Base-by-base conservation (phyloP, 805 yeast genomes). In the Wickerhamiella azymoides region DNA sequence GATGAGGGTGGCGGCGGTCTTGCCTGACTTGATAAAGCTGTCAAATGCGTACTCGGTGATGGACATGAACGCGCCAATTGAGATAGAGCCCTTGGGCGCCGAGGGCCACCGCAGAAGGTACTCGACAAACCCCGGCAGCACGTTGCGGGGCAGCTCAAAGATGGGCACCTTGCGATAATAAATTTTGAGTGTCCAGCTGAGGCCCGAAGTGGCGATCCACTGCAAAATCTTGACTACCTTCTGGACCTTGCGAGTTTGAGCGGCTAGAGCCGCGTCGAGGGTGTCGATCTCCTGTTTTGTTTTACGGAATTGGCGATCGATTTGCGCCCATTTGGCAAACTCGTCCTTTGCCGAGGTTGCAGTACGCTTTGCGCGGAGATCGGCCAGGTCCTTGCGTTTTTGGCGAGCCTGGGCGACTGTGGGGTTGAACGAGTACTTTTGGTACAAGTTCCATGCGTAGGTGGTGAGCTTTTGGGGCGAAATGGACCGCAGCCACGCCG, bases 311-410 rank as follows among this genome's bases (percentile, higher is more conserved):
- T 71, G 73, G 41, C 98, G 73, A 57, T 85, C 88, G 50, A 88
- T 69, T 60, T 85, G 85, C 1, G 96, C 93, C 97, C 97, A 92
- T 57, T 75, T 79, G 25, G 96, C 96, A 61, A 89, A 92, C 56
- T 92, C 79, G 60, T 92, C 96, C 62, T 89, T 96, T 1, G 96
- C 89, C 46, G 84, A 75, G 9, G 86, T 73, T 2, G 69, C 51
- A 26, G 74, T 67, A 50, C 85, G 72, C 54, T 78, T 75, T 11
- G 65, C 67, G 52, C 73, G 68, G 18, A 76, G 57, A 16, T 64
- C 60, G 13, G 61, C 58, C 42, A 78, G 72, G 50, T 80, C 73
- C 8, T 57, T 53, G 45, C 70, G 66, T 44, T 66, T 55, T 2
- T 51, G 47, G 13, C 59, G 55, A 21, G 71, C 55, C 33, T 59